Conservation (phyloP, 306 rosid genomes). For the Fragaria iinumae region DNA sequence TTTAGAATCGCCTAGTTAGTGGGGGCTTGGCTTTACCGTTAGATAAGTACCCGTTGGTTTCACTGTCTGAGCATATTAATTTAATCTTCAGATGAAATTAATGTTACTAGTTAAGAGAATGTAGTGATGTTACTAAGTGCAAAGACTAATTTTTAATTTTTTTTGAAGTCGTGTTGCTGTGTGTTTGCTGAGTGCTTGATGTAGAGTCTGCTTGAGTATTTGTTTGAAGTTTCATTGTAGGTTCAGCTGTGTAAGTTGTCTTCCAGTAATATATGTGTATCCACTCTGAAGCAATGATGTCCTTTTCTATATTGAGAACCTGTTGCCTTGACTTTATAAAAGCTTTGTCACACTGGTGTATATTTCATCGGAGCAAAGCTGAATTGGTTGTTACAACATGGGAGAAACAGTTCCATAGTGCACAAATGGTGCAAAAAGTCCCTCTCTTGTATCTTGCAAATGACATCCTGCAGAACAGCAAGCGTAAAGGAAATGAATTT, state of each 20-base stretch:
- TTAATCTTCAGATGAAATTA: neutral
- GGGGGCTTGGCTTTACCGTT: neutral
- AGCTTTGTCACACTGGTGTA: slow-evolving; percentile 99
- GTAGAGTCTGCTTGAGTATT: neutral
- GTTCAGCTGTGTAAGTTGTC: neutral
- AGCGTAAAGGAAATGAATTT: slow-evolving; percentile 92
- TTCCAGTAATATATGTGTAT: neutral
- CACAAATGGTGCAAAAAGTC: slow-evolving; percentile 60
- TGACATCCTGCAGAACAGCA: slow-evolving; percentile 95
- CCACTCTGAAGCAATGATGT: neutral
- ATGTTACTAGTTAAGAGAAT: neutral
- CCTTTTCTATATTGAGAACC: slow-evolving; percentile 4
- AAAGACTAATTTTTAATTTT: neutral
- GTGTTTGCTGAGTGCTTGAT: neutral
- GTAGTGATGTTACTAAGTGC: neutral
- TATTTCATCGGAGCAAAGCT: slow-evolving; percentile 84
- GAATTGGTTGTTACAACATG: slow-evolving; percentile 85
- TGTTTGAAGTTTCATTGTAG: neutral
- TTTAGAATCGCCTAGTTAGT: neutral
- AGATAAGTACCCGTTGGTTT: neutral
- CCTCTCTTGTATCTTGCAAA: slow-evolving; percentile 91
- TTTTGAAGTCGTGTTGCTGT: neutral
- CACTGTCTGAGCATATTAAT: neutral
- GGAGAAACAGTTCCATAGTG: slow-evolving; percentile 66
- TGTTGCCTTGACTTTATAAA: slow-evolving; percentile 42